Evolutionary conservation across 2,329 filamentous ascomycete species (phyloP), one percentile per base, ranked within the genome.

Genomic region (Aspergillus versicolor): DNA sequence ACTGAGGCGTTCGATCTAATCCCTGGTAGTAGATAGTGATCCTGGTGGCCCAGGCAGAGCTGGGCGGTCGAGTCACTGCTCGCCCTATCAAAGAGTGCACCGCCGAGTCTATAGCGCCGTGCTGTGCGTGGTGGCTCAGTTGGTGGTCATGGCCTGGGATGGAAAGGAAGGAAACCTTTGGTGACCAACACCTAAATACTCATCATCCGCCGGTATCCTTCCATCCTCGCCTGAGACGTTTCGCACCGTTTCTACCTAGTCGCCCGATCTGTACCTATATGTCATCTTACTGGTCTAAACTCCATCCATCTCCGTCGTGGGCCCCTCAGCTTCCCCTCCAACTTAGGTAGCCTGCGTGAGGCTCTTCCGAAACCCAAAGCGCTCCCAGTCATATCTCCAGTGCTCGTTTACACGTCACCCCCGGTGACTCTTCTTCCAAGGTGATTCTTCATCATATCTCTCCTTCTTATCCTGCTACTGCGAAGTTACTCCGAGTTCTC

Each of bases 241-340:
- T 30, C 38, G 24, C 38, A 40, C 24, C 19, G 42, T 52, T 40
- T 24, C n/a, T 45, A 24, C 38, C 30, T 44, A 17, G 27, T 38
- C 34, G 38, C 19, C 30, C 6, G 9, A 12, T 13, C 22, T 37
- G 43, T 21, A 50, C 48, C 43, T 40, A 44, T 38, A 44, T 19
- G 47, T 37, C 22, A 21, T 49, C 42, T 46, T 48, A 53, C 37
- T 53, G 55, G 49, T n/a, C 48, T 41, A 24, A 7, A n/a, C 37
- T 17, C 21, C 22, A 27, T 34, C 21, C 8, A 24, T 22, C 21
- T 21, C 24, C 12, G 27, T 40, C 46, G 17, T 30, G 45, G 17
- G 45, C 44, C 55, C 55, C 55, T 49, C 40, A 38, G 46, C 45
- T 53, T 53, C 44, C 50, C 50, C 55, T 54, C 55, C 50, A 57